phyloP scores from a whole-genome alignment of 2,329 filamentous ascomycete species.

The Juglanconis oblonga region DNA sequence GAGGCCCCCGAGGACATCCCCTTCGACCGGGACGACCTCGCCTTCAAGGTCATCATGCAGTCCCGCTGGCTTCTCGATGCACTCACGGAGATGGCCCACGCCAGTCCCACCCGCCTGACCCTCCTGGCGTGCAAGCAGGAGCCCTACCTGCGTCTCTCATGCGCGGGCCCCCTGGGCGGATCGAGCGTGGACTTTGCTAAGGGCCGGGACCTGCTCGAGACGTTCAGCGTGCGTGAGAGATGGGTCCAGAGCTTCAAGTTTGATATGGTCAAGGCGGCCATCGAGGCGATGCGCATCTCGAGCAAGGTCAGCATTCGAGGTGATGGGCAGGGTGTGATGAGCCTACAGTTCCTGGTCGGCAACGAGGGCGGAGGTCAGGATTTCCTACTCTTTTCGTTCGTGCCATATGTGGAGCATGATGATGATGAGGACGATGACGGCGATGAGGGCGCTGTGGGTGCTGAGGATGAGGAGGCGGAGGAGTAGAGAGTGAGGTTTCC shows the following conservation, averaged over 20 bases:
- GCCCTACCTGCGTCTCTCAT: conserved; percentile 74
- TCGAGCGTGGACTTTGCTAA: conserved; percentile 66
- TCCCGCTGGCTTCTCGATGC: conserved; percentile 70
- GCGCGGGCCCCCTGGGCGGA: conserved; percentile 55
- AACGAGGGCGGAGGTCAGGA: conserved; percentile 66
- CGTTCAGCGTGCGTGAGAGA: conserved; percentile 60
- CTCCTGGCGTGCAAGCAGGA: conserved; percentile 62
- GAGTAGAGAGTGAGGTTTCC: conserved; percentile 4
- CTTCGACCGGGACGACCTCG: conserved; percentile 74
- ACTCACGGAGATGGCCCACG: conserved; percentile 65
- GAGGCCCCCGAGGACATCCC: conserved; percentile 78
- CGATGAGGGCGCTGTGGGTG: conserved; percentile 40
- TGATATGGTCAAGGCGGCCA: conserved; percentile 77
- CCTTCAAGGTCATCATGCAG: conserved; percentile 94
- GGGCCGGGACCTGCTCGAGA: conserved; percentile 68
- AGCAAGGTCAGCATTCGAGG: conserved; percentile 89
- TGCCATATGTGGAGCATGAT: conserved; percentile 66
- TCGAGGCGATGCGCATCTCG: conserved; percentile 87
- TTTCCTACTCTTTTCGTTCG: conserved; percentile 81
- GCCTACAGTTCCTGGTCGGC: conserved; percentile 95
- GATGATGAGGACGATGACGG: conserved; percentile 47
- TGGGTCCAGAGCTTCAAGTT: conserved; percentile 81
- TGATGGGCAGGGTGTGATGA: conserved; percentile 86
- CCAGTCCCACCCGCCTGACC: conserved; percentile 70
- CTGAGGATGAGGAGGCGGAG: conserved; percentile 29